Evolutionary conservation across 352 stramenopile species (phyloP), one percentile per base, ranked within the genome.

Genomic region (Phytophthora sojae): DNA sequence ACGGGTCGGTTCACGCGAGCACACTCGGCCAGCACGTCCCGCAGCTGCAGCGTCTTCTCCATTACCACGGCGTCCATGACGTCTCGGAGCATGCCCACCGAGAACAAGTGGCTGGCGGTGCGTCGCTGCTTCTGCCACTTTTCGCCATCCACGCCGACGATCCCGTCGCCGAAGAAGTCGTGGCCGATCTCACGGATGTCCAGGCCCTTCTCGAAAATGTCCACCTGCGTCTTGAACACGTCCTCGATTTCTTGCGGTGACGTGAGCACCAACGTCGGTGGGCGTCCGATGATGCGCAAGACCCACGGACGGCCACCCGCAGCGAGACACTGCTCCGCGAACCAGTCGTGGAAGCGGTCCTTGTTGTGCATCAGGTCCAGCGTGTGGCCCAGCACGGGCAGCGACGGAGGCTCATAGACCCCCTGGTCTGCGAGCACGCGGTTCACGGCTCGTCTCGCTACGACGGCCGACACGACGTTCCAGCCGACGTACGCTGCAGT

Each of bases 31-130:
- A 91, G 35, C 0, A 77, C 62, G 1, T 71, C 61, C 12, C 67
- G 72, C 4, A 89, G 53, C 35, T 75, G 29, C 26, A 51, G 23
- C 21, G 67, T 60, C 37, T 84, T 75, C 47, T 75, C 62, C 1
- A 71, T 52, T 35, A 91, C 67, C 15, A 77, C 62, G 8, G 65
- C 61, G 23, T 81, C 69, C 80, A 90, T 91, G 35, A 69, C 76
- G 9, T 86, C 80, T 3, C 65, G 61, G 29, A 90, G 61, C 69
- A 78, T 82, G 9, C 77, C 62, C 14, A 78, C 75, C 7, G 83
- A 92, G 50, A 97, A 94, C 30, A 98, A 89, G 64, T 97, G 87
- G 49, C 86, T 97, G 54, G 82, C 88, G 3, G 62, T 88, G 57
- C 94, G 90, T 51, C 85, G 80, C 57, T 97, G 88, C 26, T 79